Conservation (phyloP, 139 green algal species). For the Haematococcus lacustris region DNA sequence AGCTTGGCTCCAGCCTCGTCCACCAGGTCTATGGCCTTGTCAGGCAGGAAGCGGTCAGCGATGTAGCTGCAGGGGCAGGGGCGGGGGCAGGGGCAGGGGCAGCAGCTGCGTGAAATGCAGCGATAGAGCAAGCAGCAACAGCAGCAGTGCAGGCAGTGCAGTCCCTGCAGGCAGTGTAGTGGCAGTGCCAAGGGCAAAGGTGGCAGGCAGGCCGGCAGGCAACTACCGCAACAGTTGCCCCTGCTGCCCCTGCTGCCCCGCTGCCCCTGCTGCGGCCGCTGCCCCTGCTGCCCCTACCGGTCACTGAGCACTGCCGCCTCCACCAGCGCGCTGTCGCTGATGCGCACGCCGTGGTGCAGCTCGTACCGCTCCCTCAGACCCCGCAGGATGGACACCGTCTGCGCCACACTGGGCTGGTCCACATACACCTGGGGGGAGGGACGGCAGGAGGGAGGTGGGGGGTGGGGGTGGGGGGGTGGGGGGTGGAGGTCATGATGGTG, state of each 20-base stretch:
- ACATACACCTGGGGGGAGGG: constrained; percentile 85
- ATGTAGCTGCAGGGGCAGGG: too few relatives aligned
- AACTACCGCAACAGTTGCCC: too few relatives aligned
- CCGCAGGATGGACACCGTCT: constrained; percentile 94
- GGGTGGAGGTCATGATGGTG: too few relatives aligned
- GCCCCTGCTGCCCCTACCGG: too few relatives aligned
- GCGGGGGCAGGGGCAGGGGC: too few relatives aligned
- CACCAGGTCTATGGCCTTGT: constrained; percentile 93
- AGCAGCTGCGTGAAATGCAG: constrained; percentile 13
- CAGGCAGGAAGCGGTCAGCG: constrained; percentile 73
- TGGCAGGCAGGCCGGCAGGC: too few relatives aligned
- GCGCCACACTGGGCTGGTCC: constrained; percentile 82
- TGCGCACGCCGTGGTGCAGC: constrained; percentile 95
- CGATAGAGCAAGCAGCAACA: too few relatives aligned
- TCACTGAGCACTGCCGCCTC: constrained; percentile 88
- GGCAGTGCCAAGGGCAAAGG: too few relatives aligned
- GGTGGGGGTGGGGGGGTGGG: too few relatives aligned
- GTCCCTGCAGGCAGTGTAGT: not conserved
- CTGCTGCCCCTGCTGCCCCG: too few relatives aligned
- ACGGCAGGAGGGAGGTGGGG: too few relatives aligned
- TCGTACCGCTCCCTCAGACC: constrained; percentile 94
- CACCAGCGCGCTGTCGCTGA: constrained; percentile 90
- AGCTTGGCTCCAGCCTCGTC: constrained; percentile 95
- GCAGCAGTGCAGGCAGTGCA: not conserved
- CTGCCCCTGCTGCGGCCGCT: too few relatives aligned